Evolutionary conservation across 1,284 basidiomycete genomes (phyloP).

Genomic region (Albatrellus sp.): DNA sequence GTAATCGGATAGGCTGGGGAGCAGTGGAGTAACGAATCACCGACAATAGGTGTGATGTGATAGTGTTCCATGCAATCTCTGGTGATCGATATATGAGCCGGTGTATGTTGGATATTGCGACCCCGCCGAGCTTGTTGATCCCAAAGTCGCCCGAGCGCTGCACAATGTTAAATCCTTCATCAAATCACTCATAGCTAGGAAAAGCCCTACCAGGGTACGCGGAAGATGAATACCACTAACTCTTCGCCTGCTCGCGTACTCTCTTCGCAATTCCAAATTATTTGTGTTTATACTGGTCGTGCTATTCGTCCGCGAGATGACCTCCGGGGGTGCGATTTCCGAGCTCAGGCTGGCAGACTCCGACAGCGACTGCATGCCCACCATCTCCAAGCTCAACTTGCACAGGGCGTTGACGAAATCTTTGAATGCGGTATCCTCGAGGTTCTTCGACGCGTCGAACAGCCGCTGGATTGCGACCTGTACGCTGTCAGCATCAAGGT

Average conservation of each 20-base stretch:
- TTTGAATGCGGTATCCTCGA: slow-evolving; percentile 76
- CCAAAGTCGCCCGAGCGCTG: slow-evolving; percentile 78
- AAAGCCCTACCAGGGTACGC: slow-evolving; percentile 51
- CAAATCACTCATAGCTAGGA: neutral
- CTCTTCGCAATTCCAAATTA: slow-evolving; percentile 28
- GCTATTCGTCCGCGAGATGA: slow-evolving; percentile 18
- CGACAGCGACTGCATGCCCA: slow-evolving; percentile 55
- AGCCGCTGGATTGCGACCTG: slow-evolving; percentile 64
- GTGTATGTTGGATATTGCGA: slow-evolving; percentile 74
- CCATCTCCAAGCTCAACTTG: slow-evolving; percentile 79
- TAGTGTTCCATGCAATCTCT: slow-evolving; percentile 76
- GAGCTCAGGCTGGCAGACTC: slow-evolving; percentile 19
- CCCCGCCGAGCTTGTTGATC: slow-evolving; percentile 71
- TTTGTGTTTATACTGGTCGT: slow-evolving; percentile 16
- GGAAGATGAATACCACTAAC: slow-evolving; percentile 80
- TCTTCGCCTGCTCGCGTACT: slow-evolving; percentile 48
- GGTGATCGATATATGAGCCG: slow-evolving; percentile 73
- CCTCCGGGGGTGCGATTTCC: slow-evolving; percentile 29
- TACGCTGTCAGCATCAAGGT: slow-evolving; percentile 67
- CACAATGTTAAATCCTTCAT: neutral
- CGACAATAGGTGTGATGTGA: slow-evolving; percentile 68
- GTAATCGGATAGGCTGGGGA: slow-evolving; percentile 71
- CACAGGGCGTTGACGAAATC: slow-evolving; percentile 78
- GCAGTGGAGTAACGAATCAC: slow-evolving; percentile 58
- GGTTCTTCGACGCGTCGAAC: slow-evolving; percentile 73